Base-by-base conservation (phyloP, 2,329 filamentous ascomycete species). In the Claviceps monticola region DNA sequence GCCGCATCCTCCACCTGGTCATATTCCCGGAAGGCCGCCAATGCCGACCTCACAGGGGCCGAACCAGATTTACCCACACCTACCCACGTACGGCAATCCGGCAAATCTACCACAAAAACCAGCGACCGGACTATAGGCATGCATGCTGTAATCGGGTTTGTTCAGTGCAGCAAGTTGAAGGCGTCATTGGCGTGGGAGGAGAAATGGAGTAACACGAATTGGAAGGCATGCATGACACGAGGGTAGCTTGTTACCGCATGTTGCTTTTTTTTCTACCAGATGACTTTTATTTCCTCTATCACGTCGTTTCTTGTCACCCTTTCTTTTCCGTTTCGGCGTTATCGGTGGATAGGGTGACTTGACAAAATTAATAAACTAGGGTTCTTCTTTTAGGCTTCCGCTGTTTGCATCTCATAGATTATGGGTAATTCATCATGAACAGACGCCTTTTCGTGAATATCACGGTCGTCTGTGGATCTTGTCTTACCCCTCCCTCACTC, bases 91-190 rank as follows among this genome's bases (percentile, higher is more conserved):
- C 57, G 78, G 78, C 56, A 81, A 81, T 62, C 77, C 77, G 53
- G 76, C 78, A 36, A 75, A 75, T 36, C 62, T 81, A 61, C 78
- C 78, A 54, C 78, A 80, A 61, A 80, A 80, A 66, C 78, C 78
- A 53, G 67, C 74, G 37, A 71, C 72, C 54, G 72, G 70, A 60
- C 69, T 73, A 59, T 74, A 71, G 56, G 58, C 60, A 66, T 64
- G 57, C 56, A 49, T 56, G 44, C 52, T 59, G 59, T 64, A 58
- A 63, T 63, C 48, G 47, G 29, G 53, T 53, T 48, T 49, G 52
- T 39, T 42, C 54, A 58, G 56, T 58, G 56, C 55, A 52, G 50
- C 39, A 42, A 50, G 56, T 56, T 57, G 61, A 51, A 51, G 64
- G 64, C 63, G 64, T 61, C 66, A 57, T 61, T 56, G 64, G 63